phyloP scores from a whole-genome alignment of 345 rosid genomes.

The Linum usitatissimum region DNA sequence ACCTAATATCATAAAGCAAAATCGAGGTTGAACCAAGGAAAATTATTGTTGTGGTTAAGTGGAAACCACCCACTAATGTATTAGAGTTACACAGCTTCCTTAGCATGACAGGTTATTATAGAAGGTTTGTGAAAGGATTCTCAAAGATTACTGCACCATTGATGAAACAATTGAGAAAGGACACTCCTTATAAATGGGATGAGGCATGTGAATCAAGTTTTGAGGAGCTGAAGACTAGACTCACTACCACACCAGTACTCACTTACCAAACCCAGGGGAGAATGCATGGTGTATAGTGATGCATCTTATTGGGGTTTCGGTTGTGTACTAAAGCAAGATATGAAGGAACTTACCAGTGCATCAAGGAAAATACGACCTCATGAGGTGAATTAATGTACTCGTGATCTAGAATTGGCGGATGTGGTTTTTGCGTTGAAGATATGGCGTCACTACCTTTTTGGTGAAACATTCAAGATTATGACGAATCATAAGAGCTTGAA shows the following conservation, averaged over 20 bases:
- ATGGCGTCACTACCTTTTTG: background rate
- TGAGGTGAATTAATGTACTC: background rate
- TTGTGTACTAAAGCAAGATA: background rate
- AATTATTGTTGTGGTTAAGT: too few species aligned
- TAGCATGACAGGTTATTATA: background rate
- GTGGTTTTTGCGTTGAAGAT: background rate
- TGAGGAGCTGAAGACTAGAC: background rate
- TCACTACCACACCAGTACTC: background rate
- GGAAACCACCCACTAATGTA: too few species aligned
- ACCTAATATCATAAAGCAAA: too few species aligned
- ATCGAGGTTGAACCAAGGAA: too few species aligned
- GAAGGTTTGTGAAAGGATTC: background rate
- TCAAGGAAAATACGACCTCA: background rate
- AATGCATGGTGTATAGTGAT: background rate
- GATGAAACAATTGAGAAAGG: background rate
- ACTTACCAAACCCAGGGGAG: background rate
- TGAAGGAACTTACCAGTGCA: background rate
- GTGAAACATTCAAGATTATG: background rate
- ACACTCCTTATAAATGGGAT: background rate
- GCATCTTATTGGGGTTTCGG: background rate
- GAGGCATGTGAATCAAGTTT: background rate
- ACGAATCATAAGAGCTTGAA: background rate
- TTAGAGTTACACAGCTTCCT: background rate
- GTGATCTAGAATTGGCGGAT: background rate
- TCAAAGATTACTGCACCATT: background rate